Base-by-base conservation (phyloP, 2,329 filamentous ascomycete species). In the Verticillium isaacii region DNA sequence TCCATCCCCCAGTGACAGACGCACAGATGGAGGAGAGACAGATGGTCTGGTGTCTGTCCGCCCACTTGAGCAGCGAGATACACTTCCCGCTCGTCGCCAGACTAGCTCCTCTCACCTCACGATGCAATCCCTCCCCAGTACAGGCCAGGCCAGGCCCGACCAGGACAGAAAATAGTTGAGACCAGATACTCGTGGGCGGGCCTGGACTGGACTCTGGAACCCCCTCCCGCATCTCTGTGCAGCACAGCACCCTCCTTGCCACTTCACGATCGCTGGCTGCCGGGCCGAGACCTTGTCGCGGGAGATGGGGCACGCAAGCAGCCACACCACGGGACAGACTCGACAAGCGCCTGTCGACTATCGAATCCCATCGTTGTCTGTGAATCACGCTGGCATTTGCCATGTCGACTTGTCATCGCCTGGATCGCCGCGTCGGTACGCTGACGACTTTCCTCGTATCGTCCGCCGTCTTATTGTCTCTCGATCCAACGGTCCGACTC, bases 291-390 rank as follows among this genome's bases (percentile, higher is more conserved):
- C 57, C 32, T 29, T 58, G 57, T 58, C 57, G 57, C 57, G 57
- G 57, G 57, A 58, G 25, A 39, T 41, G 57, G 41, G 39, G 57
- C 37, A 58, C 25, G 37, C 41, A 50, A 17, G 19, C 57, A 58
- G 57, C 57, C 57, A 58, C 57, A 58, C 19, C 57, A 37, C 39
- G 57, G 39, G 57, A 58, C 41, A 50, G 41, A n/a, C n/a, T 50
- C 9, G 41, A 50, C n/a, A 23, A 50, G 41, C n/a, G 41, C 12
- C 41, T 23, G n/a, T 50, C 41, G 9, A 23, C 41, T 50, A 50
- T 23, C 41, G n/a, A 50, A 50, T 50, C 41, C 19, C 25, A 50
- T 50, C 41, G 41, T 23, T 3, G 8, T n/a, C n/a, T 50, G 41
- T 23, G 41, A 50, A 50, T 12, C 41, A 50, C 41, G 9, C 41